Evolutionary conservation across 2,329 filamentous ascomycete species (phyloP).

Genomic region (Emydomyces testavorans): DNA sequence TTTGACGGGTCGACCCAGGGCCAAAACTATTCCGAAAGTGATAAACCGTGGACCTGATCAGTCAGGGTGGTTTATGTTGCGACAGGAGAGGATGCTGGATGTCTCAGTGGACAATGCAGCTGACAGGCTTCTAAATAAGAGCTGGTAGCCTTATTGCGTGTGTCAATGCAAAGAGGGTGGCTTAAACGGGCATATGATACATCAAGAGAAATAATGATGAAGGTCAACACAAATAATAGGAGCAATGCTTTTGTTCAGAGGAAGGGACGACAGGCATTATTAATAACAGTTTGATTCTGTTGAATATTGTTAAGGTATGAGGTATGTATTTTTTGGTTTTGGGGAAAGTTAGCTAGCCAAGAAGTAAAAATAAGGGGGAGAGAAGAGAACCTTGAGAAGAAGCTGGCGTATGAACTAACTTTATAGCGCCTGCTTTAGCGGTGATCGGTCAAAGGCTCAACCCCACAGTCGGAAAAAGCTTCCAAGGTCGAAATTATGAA

Average conservation of each 20-base stretch:
- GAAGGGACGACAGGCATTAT: not conserved
- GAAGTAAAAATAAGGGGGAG: not conserved
- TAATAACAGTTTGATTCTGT: no score
- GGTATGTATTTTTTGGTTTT: not conserved
- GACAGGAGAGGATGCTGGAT: not conserved
- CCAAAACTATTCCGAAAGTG: no score
- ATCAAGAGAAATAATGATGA: not conserved
- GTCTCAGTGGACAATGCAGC: not conserved
- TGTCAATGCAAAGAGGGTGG: not conserved
- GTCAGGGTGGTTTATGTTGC: no score
- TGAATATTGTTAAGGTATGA: no score
- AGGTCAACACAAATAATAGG: not conserved
- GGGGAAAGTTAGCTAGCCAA: not conserved
- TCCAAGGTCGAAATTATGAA: not conserved
- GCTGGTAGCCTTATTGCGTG: not conserved
- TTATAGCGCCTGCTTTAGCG: no score
- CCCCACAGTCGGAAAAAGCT: conserved; percentile 6
- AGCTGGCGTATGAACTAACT: no score
- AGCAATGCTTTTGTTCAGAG: not conserved
- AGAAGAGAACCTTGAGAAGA: not conserved
- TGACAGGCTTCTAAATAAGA: not conserved
- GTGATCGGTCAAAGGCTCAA: not conserved
- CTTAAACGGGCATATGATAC: not conserved
- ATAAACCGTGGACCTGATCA: no score
- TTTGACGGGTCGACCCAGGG: no score